These are phyloP conservation scores for Juglanconis juglandina DNA, from an alignment of 2,329 filamentous ascomycete genomes.

Conservation along the genomic window DNA sequence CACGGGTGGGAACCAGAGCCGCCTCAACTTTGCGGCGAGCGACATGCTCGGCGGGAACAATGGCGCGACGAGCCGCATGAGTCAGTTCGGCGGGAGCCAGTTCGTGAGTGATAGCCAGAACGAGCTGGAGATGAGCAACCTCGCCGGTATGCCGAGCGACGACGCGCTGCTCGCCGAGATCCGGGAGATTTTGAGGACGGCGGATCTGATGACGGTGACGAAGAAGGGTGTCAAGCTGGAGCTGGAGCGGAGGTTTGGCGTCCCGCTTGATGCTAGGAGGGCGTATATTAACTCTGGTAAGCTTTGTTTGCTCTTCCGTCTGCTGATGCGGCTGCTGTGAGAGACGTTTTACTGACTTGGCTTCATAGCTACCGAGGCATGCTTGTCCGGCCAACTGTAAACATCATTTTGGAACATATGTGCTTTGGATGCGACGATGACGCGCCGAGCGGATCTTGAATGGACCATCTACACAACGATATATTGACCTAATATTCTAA, in stretches of 20 bases:
- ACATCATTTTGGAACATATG: conserved; percentile 10
- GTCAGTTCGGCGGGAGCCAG: conserved; percentile 58
- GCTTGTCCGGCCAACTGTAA: conserved; percentile 73
- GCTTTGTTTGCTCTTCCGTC: conserved; percentile 31
- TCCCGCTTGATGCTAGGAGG: conserved; percentile 80
- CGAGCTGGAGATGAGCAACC: conserved; percentile 72
- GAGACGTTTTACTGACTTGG: conserved; percentile 27
- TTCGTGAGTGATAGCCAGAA: conserved; percentile 54
- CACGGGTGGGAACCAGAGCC: conserved; percentile 56
- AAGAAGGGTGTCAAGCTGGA: conserved; percentile 98
- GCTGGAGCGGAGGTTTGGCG: conserved; percentile 84
- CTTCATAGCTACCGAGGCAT: conserved; percentile 66
- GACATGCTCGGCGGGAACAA: conserved; percentile 38
- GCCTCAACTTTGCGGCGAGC: conserved; percentile 77
- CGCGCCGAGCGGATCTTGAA: neutral
- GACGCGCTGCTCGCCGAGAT: conserved; percentile 92
- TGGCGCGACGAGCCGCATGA: conserved; percentile 46
- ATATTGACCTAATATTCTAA: conserved; percentile 17
- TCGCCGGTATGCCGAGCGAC: conserved; percentile 76
- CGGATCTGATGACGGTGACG: conserved; percentile 94
- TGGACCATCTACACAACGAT: neutral
- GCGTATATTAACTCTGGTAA: conserved; percentile 91
- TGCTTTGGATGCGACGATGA: conserved; percentile 1
- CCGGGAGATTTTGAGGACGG: conserved; percentile 83
- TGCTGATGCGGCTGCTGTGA: neutral